Percentiles rank a stretch among this genome's conserved stretches.
Conservation (phyloP, 1,284 basidiomycete genomes). For the Tetrapyrgos nigripes region DNA sequence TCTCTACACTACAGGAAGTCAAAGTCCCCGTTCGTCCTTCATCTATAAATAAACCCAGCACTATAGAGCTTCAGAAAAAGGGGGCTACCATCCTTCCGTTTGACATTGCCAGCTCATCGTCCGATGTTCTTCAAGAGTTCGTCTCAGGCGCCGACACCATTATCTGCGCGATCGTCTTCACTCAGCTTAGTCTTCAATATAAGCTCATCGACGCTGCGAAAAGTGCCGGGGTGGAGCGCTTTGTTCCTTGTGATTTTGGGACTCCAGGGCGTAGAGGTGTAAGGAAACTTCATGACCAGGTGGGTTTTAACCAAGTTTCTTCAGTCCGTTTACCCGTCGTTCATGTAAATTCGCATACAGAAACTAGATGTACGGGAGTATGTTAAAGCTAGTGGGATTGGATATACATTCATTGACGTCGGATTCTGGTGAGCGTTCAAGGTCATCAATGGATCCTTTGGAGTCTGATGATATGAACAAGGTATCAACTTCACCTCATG, state of each 20-base stretch:
- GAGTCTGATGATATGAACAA: background rate
- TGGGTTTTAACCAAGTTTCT: background rate
- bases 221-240: conserved; percentile 8
- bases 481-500: background rate
- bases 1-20: background rate
- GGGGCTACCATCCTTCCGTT: conserved; percentile 1
- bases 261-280: background rate
- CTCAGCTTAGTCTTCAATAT: background rate
- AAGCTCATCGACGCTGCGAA: conserved; percentile 9
- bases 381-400: conserved; percentile 8
- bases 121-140: background rate
- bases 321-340: background rate
- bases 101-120: background rate
- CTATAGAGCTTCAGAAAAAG: background rate
- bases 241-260: conserved; percentile 14
- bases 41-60: conserved; percentile 3
- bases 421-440: conserved; percentile 17
- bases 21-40: conserved; percentile 2
- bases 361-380: conserved; percentile 15
- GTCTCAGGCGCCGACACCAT: conserved; percentile 2
- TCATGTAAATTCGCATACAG: too few relatives aligned
- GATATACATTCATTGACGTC: conserved; percentile 18
- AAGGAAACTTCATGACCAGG: background rate
- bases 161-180: background rate
- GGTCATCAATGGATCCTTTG: too few relatives aligned